These are phyloP conservation scores for Botrytis tulipae DNA, from an alignment of 2,329 filamentous ascomycete species.

Conservation along the genomic window DNA sequence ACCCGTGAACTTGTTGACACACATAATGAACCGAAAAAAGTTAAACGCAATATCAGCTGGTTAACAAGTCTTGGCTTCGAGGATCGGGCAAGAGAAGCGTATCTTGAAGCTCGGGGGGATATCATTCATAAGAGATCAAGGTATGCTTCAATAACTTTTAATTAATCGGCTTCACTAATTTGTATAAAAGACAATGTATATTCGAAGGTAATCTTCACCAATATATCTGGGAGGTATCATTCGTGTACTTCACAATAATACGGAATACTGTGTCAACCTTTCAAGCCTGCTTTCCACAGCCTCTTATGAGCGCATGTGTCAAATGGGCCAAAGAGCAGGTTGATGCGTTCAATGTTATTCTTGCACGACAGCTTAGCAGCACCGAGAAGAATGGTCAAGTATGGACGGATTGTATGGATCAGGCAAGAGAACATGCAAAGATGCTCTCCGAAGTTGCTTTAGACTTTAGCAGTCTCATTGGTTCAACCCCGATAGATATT, in stretches of 20 bases:
- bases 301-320: slow-evolving; percentile 90
- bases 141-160: slow-evolving; percentile 46
- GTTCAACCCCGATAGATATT: slow-evolving; percentile 46
- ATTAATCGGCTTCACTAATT: neutral
- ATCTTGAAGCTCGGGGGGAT: slow-evolving; percentile 74
- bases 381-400: slow-evolving; percentile 72
- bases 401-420: slow-evolving; percentile 80
- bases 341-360: slow-evolving; percentile 81
- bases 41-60: slow-evolving; percentile 80
- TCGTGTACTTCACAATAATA: slow-evolving; percentile 92
- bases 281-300: slow-evolving; percentile 78
- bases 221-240: slow-evolving; percentile 94
- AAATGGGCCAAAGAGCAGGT: slow-evolving; percentile 98
- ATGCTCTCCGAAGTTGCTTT: slow-evolving; percentile 83
- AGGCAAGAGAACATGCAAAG: slow-evolving; percentile 75
- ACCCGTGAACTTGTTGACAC: slow-evolving; percentile 74
- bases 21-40: slow-evolving; percentile 73
- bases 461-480: slow-evolving; percentile 83
- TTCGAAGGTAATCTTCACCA: slow-evolving; percentile 91
- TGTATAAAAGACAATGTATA: slow-evolving; percentile 70
- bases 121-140: slow-evolving; percentile 80
- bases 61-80: slow-evolving; percentile 85
- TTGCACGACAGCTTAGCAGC: slow-evolving; percentile 82
- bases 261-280: slow-evolving; percentile 90
- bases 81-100: slow-evolving; percentile 82